A percentile compares a stretch with the other conserved stretches of the same genome.
phyloP scores from a whole-genome alignment of 192 early-diverging fungal genomes.

The Coemansia sp. region DNA sequence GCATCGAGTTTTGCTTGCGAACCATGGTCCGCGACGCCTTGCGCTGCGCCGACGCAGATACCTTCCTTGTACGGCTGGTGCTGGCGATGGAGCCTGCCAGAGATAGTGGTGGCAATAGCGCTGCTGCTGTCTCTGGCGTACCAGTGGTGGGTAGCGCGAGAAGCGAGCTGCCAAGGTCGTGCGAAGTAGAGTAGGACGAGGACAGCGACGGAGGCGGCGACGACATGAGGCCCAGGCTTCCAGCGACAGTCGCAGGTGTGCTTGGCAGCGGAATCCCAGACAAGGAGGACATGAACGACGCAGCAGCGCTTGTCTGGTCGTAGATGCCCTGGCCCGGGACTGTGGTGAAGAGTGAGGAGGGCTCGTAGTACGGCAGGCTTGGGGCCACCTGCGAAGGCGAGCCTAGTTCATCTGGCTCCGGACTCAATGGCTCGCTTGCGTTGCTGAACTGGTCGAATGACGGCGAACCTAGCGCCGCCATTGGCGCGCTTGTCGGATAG shows the following conservation, averaged over 20 bases:
- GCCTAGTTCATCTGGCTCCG: not conserved
- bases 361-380: not conserved
- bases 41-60: slow-evolving; percentile 2
- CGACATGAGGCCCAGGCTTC: not conserved
- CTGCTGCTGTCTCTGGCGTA: not conserved
- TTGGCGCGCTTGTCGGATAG: not conserved
- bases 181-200: not conserved
- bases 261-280: not conserved
- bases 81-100: not conserved
- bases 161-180: not conserved
- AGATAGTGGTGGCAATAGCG: not conserved
- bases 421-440: not conserved
- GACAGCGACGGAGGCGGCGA: slow-evolving; percentile 2
- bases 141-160: not conserved
- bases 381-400: not conserved
- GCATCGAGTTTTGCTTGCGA: slow-evolving; percentile 7
- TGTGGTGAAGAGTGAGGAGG: slow-evolving; percentile 1
- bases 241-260: not conserved
- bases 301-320: not conserved
- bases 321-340: not conserved
- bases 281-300: not conserved
- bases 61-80: slow-evolving; percentile 7
- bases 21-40: slow-evolving; percentile 3
- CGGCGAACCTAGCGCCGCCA: not conserved
- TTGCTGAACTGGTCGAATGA: not conserved